These are phyloP conservation scores for Thalassiosira profunda DNA, from an alignment of 108 stramenopile species.

Conservation along the genomic window DNA sequence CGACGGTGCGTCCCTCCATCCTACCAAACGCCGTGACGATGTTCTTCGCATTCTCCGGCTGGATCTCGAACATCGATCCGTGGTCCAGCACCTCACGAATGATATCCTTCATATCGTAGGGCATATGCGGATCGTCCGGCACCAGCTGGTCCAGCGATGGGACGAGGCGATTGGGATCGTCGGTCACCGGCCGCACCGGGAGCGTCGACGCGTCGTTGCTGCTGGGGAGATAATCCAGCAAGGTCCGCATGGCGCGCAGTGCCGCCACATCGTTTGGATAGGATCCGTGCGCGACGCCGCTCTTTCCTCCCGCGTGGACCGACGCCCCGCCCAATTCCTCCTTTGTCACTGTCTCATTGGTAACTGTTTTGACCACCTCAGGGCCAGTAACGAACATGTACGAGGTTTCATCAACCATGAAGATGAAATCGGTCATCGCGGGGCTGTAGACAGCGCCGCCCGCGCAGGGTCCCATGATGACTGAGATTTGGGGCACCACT, in stretches of 20 bases:
- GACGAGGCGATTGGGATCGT: conserved; percentile 85
- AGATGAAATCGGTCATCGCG: conserved; percentile 99
- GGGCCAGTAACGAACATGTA: conserved; percentile 99
- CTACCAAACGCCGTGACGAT: conserved; percentile 97
- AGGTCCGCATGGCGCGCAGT: conserved; percentile 86
- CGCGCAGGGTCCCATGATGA: conserved; percentile 97
- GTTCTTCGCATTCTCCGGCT: conserved; percentile 96
- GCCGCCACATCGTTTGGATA: conserved; percentile 97
- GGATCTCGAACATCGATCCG: conserved; percentile 95
- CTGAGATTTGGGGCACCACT: conserved; percentile 95
- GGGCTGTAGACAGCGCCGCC: conserved; percentile 97
- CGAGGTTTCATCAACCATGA: conserved; percentile 96
- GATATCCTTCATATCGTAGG: conserved; percentile 94
- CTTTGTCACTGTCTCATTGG: conserved; percentile 97
- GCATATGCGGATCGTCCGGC: conserved; percentile 98
- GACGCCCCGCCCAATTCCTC: conserved; percentile 98
- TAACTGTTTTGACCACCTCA: conserved; percentile 99
- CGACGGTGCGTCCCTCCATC: conserved; percentile 96
- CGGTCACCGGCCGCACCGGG: conserved; percentile 66
- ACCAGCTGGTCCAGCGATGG: conserved; percentile 91
- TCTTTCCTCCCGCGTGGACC: conserved; percentile 88
- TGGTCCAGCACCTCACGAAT: conserved; percentile 94
- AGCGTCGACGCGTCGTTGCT: conserved; percentile 88
- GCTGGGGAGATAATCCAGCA: conserved; percentile 94
- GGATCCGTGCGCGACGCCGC: conserved; percentile 95